Conservation (phyloP, 2,329 filamentous ascomycete genomes). For the Colletotrichum sp. region DNA sequence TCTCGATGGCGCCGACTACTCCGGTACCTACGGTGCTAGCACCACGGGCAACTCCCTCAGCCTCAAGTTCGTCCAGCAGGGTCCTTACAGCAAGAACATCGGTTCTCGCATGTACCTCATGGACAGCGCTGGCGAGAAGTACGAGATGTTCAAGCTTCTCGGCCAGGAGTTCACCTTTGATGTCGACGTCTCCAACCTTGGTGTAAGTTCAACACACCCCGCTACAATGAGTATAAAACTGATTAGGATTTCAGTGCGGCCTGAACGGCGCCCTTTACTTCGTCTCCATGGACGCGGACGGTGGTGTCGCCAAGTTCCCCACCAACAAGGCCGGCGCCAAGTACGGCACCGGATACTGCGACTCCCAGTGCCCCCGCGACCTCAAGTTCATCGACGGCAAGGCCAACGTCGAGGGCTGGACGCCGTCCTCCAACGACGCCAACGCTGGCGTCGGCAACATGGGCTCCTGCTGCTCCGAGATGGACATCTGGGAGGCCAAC, state of each 20-base stretch:
- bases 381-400: conserved; percentile 64
- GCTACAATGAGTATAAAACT: not conserved
- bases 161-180: conserved; percentile 76
- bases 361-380: conserved; percentile 56
- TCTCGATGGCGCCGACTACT: conserved; percentile 59
- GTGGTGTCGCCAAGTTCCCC: conserved; percentile 54
- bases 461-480: conserved; percentile 67
- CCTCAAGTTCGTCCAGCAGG: conserved; percentile 63
- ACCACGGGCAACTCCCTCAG: conserved; percentile 55
- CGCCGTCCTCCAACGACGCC: conserved; percentile 53
- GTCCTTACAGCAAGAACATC: conserved; percentile 50
- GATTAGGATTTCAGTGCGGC: conserved; percentile 57
- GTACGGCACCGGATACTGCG: conserved; percentile 64
- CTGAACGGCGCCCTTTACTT: conserved; percentile 76
- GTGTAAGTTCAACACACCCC: no score
- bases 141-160: conserved; percentile 44
- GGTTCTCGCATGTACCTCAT: conserved; percentile 69
- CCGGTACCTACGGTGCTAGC: conserved; percentile 57
- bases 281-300: conserved; percentile 64
- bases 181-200: conserved; percentile 69
- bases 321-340: conserved; percentile 59
- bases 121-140: conserved; percentile 61
- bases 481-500: conserved; percentile 72
- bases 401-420: conserved; percentile 59
- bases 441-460: conserved; percentile 57